Evolutionary conservation across 495 filamentous ascomycete genomes (phyloP).

Genomic region (Cercophora scortea): DNA sequence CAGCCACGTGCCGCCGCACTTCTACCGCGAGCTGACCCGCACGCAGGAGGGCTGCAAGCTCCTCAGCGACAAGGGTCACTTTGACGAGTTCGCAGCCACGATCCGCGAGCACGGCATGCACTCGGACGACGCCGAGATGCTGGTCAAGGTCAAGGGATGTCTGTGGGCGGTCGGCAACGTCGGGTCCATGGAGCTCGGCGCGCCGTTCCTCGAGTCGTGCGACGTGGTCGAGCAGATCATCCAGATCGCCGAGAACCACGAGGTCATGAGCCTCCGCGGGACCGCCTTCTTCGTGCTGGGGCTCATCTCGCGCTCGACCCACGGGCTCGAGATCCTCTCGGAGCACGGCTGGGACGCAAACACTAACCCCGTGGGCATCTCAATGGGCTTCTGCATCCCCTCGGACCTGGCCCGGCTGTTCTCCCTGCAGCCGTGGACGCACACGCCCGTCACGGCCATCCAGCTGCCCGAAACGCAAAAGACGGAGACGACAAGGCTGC

Average conservation of each 20-base stretch:
- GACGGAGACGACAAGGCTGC: constrained; percentile 28
- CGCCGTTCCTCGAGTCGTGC: constrained; percentile 79
- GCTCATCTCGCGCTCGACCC: constrained; percentile 82
- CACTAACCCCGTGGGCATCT: constrained; percentile 71
- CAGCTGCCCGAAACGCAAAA: constrained; percentile 32
- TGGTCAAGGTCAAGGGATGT: constrained; percentile 93
- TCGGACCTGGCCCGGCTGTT: constrained; percentile 70
- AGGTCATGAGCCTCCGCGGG: constrained; percentile 84
- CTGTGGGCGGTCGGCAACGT: constrained; percentile 98
- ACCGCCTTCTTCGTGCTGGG: constrained; percentile 96
- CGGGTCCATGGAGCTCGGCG: constrained; percentile 94
- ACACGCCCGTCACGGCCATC: constrained; percentile 35
- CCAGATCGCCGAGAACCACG: constrained; percentile 74
- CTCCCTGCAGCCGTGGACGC: constrained; percentile 42
- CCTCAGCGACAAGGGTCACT: constrained; percentile 87
- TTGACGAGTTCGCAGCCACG: constrained; percentile 81
- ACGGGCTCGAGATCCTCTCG: constrained; percentile 81
- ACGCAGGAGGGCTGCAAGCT: constrained; percentile 88
- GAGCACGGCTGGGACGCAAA: constrained; percentile 89
- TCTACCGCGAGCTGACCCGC: constrained; percentile 90
- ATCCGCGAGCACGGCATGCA: constrained; percentile 79
- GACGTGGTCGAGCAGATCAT: constrained; percentile 82
- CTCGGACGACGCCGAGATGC: constrained; percentile 75
- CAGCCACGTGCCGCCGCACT: constrained; percentile 78
- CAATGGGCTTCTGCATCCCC: constrained; percentile 81